Base-by-base conservation (phyloP, 345 rosid species). In the Bruguiera sexangula region DNA sequence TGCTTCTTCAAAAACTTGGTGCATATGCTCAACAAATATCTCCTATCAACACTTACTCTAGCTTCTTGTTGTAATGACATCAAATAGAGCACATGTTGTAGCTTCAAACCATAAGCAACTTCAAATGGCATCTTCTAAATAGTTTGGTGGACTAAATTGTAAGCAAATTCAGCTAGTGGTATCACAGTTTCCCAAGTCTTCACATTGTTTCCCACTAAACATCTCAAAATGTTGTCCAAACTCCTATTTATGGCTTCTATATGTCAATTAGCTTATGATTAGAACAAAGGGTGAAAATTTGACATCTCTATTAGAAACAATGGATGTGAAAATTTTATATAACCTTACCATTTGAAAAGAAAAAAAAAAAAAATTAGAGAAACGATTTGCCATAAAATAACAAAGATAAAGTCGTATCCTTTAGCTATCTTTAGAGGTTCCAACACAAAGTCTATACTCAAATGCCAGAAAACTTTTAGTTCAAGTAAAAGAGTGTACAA, bases 1-100 rank as follows among this genome's bases (percentile, higher is more conserved):
- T 4, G 60, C 65, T 29, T 60, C 65, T 69, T 60, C 65, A 59
- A 43, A 15, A 16, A 69, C 6, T 2, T n/a, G 46, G 4, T 21
- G 2, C n/a, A 59, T 59, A 3, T 60, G 65, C 8, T 69, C 3
- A 26, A n/a, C 72, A 69, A 34, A 34, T 34, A 6, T 34, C 36
- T 34, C 36, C 36, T 6, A 7, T 52, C 39, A 27, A 51, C 59
- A 29, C 60, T 66, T 5, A 69, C 66, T 32, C 21, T 29, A 30
- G 32, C 66, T 30, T 69, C 66, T 48, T 60, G 16, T 29, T 60
- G 73, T 3, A 69, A 69, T 0, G 50, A 32, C 2, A 69, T 15
- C 31, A 48, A 50, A 21, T 60, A 30, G 50, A 60, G 66, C 3
- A 69, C 66, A 60, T 48, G 29, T 31, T 60, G 16, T 39, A 58